Percentiles rank a stretch among this genome's conserved stretches.
These are phyloP conservation scores for Herpotrichia juniperi DNA, from an alignment of 2,329 filamentous ascomycete species.

Conservation along the genomic window DNA sequence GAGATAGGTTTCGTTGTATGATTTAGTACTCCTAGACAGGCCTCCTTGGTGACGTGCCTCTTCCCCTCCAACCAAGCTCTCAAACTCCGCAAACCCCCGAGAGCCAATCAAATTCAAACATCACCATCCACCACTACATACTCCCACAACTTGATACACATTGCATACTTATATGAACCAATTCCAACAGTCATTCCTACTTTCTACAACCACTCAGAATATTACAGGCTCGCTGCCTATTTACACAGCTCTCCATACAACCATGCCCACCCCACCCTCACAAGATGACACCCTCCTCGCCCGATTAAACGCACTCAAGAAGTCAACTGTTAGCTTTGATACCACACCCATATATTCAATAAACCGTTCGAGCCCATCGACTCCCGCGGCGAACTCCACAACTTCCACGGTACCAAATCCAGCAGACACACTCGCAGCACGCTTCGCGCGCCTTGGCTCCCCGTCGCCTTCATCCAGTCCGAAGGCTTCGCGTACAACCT, in stretches of 20 bases:
- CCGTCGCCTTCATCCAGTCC: constrained; percentile 34
- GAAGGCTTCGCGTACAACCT: constrained; percentile 28
- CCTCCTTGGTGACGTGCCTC: background rate
- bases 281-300: constrained; percentile 47
- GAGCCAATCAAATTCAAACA: background rate
- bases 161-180: background rate
- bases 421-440: constrained; percentile 42
- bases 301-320: constrained; percentile 56
- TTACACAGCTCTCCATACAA: background rate
- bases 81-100: constrained; percentile 26
- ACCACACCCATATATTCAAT: constrained; percentile 26
- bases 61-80: constrained; percentile 12
- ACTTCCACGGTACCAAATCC: background rate
- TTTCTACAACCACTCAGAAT: background rate
- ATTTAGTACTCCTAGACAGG: too few relatives aligned
- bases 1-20: too few relatives aligned
- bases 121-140: background rate
- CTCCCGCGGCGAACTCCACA: constrained; percentile 12
- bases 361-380: constrained; percentile 3
- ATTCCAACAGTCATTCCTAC: background rate
- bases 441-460: constrained; percentile 43
- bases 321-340: constrained; percentile 47
- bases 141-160: background rate
- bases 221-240: background rate
- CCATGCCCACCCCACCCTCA: constrained; percentile 23